Evolutionary conservation across 345 rosid species (phyloP).

Genomic region (Eutrema yunnanense): DNA sequence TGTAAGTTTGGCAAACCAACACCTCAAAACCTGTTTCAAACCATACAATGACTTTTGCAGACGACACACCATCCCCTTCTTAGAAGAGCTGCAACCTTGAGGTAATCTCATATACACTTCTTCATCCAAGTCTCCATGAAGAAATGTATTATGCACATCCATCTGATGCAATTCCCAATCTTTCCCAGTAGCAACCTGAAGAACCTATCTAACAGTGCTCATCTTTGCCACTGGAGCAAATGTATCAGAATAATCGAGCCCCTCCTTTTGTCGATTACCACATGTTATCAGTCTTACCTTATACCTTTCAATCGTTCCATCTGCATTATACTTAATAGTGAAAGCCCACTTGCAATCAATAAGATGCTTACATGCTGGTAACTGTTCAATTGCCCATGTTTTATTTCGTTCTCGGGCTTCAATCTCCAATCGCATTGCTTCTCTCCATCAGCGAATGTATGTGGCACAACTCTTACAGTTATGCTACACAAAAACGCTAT

Average conservation of each 20-base stretch:
- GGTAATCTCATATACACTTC: background rate
- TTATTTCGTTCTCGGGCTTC: no score
- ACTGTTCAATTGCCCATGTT: no score
- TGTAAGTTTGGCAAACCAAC: background rate
- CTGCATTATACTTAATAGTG: no score
- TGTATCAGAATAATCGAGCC: no score
- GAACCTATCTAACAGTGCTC: background rate
- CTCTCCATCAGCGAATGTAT: no score
- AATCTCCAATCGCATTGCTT: no score
- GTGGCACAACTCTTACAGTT: background rate
- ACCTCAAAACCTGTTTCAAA: background rate
- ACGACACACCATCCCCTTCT: background rate
- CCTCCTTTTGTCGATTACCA: no score
- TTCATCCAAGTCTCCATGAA: background rate
- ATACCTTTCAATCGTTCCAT: no score
- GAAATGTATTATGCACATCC: background rate
- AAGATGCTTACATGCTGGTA: no score
- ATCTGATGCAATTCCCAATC: background rate
- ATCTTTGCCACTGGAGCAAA: no score
- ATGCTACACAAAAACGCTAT: background rate
- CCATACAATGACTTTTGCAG: background rate
- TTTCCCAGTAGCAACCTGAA: background rate
- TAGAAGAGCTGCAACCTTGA: background rate
- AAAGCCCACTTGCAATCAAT: no score
- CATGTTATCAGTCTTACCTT: no score